Evolutionary conservation across 2,329 filamentous ascomycete genomes (phyloP).

Genomic region (Fusarium sp.): DNA sequence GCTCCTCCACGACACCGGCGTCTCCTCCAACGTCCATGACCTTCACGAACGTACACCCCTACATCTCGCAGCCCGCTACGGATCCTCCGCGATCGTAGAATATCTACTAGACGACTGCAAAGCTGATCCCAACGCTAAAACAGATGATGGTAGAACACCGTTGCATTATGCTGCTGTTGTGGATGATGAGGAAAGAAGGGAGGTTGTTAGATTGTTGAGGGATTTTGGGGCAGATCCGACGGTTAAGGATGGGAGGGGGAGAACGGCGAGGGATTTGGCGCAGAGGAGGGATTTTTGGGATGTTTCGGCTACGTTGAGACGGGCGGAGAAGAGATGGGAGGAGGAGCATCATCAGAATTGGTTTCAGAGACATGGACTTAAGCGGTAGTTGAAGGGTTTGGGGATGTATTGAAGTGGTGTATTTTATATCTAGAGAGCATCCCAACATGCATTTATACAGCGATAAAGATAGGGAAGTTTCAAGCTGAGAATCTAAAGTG

Average conservation of each 20-base stretch:
- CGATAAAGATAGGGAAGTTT: constrained; percentile 16
- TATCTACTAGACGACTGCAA: constrained; percentile 48
- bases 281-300: constrained; percentile 51
- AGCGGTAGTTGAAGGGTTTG: not conserved
- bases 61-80: constrained; percentile 49
- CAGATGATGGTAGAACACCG: constrained; percentile 48
- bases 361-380: constrained; percentile 47
- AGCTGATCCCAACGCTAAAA: constrained; percentile 47
- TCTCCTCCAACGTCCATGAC: constrained; percentile 44
- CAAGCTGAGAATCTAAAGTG: constrained; percentile 17
- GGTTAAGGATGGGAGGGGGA: constrained; percentile 42
- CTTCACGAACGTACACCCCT: constrained; percentile 49
- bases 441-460: not conserved
- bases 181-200: constrained; percentile 49
- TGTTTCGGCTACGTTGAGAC: constrained; percentile 48
- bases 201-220: constrained; percentile 47
- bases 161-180: constrained; percentile 50
- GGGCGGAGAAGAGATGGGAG: constrained; percentile 51
- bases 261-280: constrained; percentile 49
- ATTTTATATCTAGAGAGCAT: not conserved
- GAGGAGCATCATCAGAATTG: constrained; percentile 48
- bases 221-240: constrained; percentile 49
- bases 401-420: not conserved
- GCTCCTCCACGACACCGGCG: constrained; percentile 48
- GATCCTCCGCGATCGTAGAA: constrained; percentile 48